phyloP scores from a whole-genome alignment of 129 eudicot species.

The Helianthus tuberosus region DNA sequence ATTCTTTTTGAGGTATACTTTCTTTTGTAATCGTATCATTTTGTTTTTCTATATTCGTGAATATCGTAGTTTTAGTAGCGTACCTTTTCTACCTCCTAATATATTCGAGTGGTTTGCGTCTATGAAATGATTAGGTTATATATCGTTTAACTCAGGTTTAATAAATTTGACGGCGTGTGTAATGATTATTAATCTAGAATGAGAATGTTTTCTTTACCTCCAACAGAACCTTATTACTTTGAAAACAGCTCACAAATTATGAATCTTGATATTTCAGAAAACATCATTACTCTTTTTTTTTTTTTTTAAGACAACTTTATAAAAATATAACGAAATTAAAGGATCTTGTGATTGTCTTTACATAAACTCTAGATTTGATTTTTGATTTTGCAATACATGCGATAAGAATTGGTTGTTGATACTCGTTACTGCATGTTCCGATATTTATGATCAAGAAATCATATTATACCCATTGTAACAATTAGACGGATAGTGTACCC shows the following conservation, averaged over 20 bases:
- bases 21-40: constrained; percentile 2
- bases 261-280: neutral
- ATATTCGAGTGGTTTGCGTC: neutral
- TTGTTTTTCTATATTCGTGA: neutral
- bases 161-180: neutral
- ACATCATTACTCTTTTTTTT: too few relatives aligned
- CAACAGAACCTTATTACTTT: neutral
- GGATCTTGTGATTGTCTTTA: too few relatives aligned
- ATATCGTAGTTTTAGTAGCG: too few relatives aligned
- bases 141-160: neutral
- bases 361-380: neutral
- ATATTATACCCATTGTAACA: too few relatives aligned
- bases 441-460: too few relatives aligned
- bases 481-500: too few relatives aligned
- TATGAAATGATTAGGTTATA: neutral
- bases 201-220: neutral
- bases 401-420: too few relatives aligned
- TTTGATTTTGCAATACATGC: neutral
- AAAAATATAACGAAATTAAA: neutral
- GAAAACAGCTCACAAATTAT: neutral
- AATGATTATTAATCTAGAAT: neutral
- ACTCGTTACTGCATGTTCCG: too few relatives aligned
- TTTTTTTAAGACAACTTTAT: too few relatives aligned
- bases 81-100: neutral
- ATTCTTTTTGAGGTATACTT: constrained; percentile 26